phyloP scores from a whole-genome alignment of 164 flowering plant genomes.

The Houttuynia cordata region DNA sequence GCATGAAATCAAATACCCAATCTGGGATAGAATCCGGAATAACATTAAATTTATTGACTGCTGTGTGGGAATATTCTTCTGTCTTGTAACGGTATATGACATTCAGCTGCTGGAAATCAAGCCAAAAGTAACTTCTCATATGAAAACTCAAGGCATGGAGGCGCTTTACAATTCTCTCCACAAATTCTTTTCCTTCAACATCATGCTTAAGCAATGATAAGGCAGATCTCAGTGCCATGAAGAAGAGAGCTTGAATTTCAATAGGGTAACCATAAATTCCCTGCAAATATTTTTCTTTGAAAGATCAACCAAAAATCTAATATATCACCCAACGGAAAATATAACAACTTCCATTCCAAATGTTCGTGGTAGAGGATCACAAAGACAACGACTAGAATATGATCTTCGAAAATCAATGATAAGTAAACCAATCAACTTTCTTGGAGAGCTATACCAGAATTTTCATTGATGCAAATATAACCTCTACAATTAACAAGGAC shows the following conservation, averaged over 20 bases:
- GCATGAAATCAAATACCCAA: constrained; percentile 27
- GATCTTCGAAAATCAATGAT: too few species aligned
- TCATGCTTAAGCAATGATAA: constrained; percentile 16
- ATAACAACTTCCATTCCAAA: too few species aligned
- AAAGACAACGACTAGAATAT: too few species aligned
- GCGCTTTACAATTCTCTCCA: constrained; percentile 16
- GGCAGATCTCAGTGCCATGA: constrained; percentile 19
- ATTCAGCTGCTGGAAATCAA: constrained; percentile 18
- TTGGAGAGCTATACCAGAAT: too few species aligned
- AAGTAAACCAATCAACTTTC: too few species aligned
- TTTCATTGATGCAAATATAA: too few species aligned
- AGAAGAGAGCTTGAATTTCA: constrained; percentile 22
- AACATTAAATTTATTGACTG: constrained; percentile 20
- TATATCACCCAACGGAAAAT: background rate
- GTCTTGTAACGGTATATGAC: constrained; percentile 21
- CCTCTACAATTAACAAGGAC: too few species aligned
- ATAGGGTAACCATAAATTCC: constrained; percentile 21
- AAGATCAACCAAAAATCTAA: background rate
- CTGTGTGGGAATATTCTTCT: constrained; percentile 23
- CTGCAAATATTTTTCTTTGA: background rate
- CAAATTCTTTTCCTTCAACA: constrained; percentile 18
- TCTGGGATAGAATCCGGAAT: constrained; percentile 23
- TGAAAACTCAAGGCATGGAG: constrained; percentile 19
- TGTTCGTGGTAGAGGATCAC: too few species aligned
- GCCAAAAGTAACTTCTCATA: constrained; percentile 24